Base-by-base conservation (phyloP, 441 rosid genomes). In the Croton laevigatus region DNA sequence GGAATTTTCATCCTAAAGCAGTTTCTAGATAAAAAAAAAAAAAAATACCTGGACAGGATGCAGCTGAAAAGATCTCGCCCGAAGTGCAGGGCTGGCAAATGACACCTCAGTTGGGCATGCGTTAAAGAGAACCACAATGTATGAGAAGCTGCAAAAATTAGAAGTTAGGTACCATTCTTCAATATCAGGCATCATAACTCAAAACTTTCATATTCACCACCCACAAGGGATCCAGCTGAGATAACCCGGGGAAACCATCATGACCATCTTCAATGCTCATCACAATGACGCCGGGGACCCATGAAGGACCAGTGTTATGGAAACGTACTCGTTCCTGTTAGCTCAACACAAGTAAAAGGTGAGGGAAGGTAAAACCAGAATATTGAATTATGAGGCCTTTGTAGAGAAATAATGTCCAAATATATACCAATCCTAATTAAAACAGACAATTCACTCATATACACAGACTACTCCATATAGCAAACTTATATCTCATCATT, bases 251-350 rank as follows among this genome's bases (percentile, higher is more conserved):
- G 57, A 75, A 71, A 72, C 87, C 93, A 75, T 82, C 80, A 57
- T 77, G 78, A 61, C 95, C 95, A 82, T 91, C 98, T 84, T 95
- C 97, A 78, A 95, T 83, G 82, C 95, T 86, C 93, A 93, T 89
- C 74, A 83, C 95, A 59, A 95, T 88, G 72, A 91, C 83, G 20
- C 98, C 99, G 10, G 88, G 94, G 71, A 89, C 73, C 55, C 86
- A 82, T 54, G 90, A 84, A 52, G 92, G 89, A 61, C 97, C 95
- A 10, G 88, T 84, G 71, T 91, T 95, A 74, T 86, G 92, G 82
- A 95, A 91, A 37, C 80, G 83, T 46, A 91, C 89, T 20, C 99
- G 88, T 68, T 84, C 87, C 98, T 92, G 14, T 22, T 46, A 48
- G 16, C 48, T 38, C 10, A 37, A 53, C 6, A 14, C n/a, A 3